These are phyloP conservation scores for Penicillium sp. DNA, from an alignment of 2,329 filamentous ascomycete genomes.

Conservation along the genomic window DNA sequence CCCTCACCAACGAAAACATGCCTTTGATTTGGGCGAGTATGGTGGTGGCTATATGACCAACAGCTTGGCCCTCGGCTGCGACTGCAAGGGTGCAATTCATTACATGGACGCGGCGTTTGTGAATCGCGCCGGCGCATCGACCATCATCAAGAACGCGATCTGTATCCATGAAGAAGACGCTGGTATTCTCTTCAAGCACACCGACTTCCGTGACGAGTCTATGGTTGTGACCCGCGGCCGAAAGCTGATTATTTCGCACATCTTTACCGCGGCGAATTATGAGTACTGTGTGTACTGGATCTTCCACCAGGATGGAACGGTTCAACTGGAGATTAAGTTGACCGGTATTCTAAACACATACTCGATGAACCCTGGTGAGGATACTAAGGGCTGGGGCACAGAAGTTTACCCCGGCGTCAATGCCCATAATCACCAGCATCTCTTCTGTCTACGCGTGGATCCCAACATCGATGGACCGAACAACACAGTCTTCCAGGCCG, in stretches of 20 bases:
- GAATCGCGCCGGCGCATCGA: constrained; percentile 73
- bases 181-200: constrained; percentile 92
- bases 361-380: constrained; percentile 76
- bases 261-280: constrained; percentile 96
- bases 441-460: constrained; percentile 89
- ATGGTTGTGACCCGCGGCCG: constrained; percentile 83
- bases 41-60: constrained; percentile 56
- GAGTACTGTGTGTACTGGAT: constrained; percentile 90
- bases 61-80: constrained; percentile 50
- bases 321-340: constrained; percentile 89
- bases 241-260: constrained; percentile 85
- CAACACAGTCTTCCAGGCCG: constrained; percentile 85
- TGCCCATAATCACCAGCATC: constrained; percentile 93
- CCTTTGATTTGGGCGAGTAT: constrained; percentile 54
- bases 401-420: constrained; percentile 91
- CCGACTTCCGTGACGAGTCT: constrained; percentile 88
- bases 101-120: constrained; percentile 90
- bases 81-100: constrained; percentile 68
- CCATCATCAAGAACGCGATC: constrained; percentile 88
- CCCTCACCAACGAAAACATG: constrained; percentile 54
- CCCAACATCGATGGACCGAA: constrained; percentile 82
- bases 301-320: constrained; percentile 88
- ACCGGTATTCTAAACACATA: constrained; percentile 95
- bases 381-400: constrained; percentile 85
- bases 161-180: constrained; percentile 95